A percentile compares a stretch with the other conserved stretches of the same genome.
These are phyloP conservation scores for Globisporangium irregulare DNA, from an alignment of 352 stramenopile species.

Conservation along the genomic window DNA sequence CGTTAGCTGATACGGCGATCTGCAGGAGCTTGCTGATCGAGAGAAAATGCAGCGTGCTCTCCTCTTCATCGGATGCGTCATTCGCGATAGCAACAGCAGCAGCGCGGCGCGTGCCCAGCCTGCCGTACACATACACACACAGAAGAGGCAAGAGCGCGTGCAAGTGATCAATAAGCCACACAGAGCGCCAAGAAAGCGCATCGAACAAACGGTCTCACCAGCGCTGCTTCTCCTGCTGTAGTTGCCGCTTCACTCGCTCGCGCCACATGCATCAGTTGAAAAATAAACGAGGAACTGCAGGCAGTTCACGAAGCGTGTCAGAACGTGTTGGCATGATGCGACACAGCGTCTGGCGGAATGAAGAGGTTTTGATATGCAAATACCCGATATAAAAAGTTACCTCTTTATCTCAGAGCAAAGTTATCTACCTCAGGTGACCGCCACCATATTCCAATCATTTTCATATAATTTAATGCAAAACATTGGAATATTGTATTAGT, in stretches of 20 bases:
- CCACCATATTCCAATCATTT: too few relatives aligned
- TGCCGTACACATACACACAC: background rate
- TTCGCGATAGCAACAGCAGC: background rate
- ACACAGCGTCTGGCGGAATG: too few relatives aligned
- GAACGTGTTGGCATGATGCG: too few relatives aligned
- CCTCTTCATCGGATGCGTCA: background rate
- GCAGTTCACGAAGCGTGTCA: too few relatives aligned
- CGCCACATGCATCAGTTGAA: slow-evolving; percentile 9
- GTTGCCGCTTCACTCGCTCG: slow-evolving; percentile 12
- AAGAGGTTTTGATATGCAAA: too few relatives aligned
- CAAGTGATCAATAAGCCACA: background rate
- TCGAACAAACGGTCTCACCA: slow-evolving; percentile 1
- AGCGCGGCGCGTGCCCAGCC: background rate
- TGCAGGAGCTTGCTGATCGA: slow-evolving; percentile 12
- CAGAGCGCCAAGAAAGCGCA: background rate
- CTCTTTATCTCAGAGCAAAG: too few relatives aligned
- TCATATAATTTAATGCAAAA: too few relatives aligned
- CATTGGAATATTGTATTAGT: too few relatives aligned
- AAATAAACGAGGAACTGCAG: too few relatives aligned
- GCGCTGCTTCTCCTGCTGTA: slow-evolving; percentile 14
- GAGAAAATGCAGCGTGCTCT: background rate
- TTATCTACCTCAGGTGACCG: too few relatives aligned
- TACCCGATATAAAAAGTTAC: too few relatives aligned
- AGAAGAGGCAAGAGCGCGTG: background rate
- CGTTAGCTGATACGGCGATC: background rate